Evolutionary conservation across 2,329 filamentous ascomycete genomes (phyloP).

Genomic region (Teratosphaeria epicoccoides): DNA sequence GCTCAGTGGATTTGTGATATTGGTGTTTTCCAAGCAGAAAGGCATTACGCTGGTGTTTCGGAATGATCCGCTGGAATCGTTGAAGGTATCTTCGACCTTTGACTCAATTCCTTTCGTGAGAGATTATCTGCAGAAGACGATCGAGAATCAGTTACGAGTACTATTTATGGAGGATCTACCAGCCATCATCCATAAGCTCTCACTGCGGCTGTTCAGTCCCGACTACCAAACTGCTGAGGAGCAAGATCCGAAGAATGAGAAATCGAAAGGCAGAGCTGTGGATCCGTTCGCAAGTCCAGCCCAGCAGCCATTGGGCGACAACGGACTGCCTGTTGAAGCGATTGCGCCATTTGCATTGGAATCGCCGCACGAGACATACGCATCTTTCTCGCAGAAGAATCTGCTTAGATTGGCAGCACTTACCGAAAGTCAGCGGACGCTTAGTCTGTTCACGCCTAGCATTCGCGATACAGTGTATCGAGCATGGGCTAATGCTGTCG

Average conservation of each 20-base stretch:
- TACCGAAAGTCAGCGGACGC: constrained; percentile 76
- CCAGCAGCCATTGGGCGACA: constrained; percentile 51
- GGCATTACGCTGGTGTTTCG: constrained; percentile 93
- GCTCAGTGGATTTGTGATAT: constrained; percentile 89
- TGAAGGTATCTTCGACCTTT: constrained; percentile 97
- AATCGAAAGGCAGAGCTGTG: constrained; percentile 3
- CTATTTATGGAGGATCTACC: constrained; percentile 97
- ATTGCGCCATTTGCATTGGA: constrained; percentile 68
- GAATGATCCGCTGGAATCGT: constrained; percentile 92
- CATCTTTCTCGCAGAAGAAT: constrained; percentile 92
- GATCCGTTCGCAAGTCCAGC: constrained; percentile 33
- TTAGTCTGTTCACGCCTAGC: constrained; percentile 85
- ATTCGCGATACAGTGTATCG: constrained; percentile 84
- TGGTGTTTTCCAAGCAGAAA: constrained; percentile 96
- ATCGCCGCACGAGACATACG: constrained; percentile 68
- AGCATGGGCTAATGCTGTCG: constrained; percentile 74
- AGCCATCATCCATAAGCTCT: constrained; percentile 88
- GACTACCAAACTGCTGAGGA: constrained; percentile 63
- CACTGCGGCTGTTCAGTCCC: constrained; percentile 77
- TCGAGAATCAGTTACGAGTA: constrained; percentile 83
- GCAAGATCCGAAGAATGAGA: constrained; percentile 21
- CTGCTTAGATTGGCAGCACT: constrained; percentile 71
- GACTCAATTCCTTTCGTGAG: constrained; percentile 98
- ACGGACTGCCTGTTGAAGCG: constrained; percentile 44
- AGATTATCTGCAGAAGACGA: constrained; percentile 91